Evolutionary conservation across 1,284 basidiomycete species (phyloP).

Genomic region (Psilocybe mexicana): DNA sequence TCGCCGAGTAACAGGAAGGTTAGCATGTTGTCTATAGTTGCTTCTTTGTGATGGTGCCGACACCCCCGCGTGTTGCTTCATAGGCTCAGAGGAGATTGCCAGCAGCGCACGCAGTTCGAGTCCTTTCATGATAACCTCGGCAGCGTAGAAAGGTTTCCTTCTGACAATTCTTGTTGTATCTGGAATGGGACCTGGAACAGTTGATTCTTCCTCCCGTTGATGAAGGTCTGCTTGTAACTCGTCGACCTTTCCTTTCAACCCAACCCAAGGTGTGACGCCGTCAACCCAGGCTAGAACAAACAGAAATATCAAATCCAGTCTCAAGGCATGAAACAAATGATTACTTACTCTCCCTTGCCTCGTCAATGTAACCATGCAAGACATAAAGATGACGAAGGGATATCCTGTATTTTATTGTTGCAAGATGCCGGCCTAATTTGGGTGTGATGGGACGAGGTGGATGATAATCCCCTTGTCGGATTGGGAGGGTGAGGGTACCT

Average conservation of each 20-base stretch:
- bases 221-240: conserved; percentile 91
- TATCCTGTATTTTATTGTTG: conserved; percentile 92
- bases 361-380: conserved; percentile 87
- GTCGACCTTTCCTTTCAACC: conserved; percentile 81
- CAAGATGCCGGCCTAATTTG: conserved; percentile 88
- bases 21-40: conserved; percentile 47
- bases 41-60: conserved; percentile 45
- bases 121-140: conserved; percentile 80
- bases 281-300: conserved; percentile 65
- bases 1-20: conserved; percentile 41
- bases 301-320: conserved; percentile 5
- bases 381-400: conserved; percentile 80
- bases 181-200: conserved; percentile 48
- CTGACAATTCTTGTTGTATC: conserved; percentile 56
- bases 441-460: conserved; percentile 76
- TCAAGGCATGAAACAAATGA: neutral
- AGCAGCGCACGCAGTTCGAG: conserved; percentile 80
- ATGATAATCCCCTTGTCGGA: conserved; percentile 85
- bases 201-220: conserved; percentile 85
- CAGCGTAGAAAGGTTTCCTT: conserved; percentile 92
- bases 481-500: conserved; percentile 77
- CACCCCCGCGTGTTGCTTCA: conserved; percentile 59
- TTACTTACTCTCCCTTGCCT: conserved; percentile 58
- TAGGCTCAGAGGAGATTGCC: conserved; percentile 75
- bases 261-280: conserved; percentile 80